These are phyloP conservation scores for Pichia exigua DNA, from an alignment of 805 yeast species.

Conservation along the genomic window DNA sequence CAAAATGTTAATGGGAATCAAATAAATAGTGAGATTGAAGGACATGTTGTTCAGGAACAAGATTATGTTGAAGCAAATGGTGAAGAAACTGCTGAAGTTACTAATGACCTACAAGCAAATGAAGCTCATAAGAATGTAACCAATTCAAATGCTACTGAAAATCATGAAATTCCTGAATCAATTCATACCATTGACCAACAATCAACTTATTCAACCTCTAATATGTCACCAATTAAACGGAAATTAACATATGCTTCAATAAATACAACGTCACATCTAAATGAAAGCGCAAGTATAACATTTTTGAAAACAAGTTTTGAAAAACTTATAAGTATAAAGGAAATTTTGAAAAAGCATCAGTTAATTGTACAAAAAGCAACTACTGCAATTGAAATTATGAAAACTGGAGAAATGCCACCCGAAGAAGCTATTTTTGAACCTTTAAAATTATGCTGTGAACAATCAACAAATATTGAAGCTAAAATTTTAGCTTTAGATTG, in stretches of 20 bases:
- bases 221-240: slow-evolving; percentile 4
- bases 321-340: slow-evolving; percentile 24
- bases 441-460: slow-evolving; percentile 65
- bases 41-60: neutral
- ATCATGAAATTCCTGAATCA: neutral
- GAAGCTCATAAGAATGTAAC: neutral
- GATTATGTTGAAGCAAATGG: neutral
- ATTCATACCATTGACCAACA: slow-evolving; percentile 6
- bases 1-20: neutral
- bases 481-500: slow-evolving; percentile 75
- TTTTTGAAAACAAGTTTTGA: slow-evolving; percentile 29
- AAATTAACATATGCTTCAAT: neutral
- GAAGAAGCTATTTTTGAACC: slow-evolving; percentile 67
- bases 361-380: slow-evolving; percentile 31
- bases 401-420: slow-evolving; percentile 33
- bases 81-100: neutral
- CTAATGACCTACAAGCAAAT: neutral
- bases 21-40: neutral
- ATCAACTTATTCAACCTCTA: slow-evolving; percentile 2
- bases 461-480: slow-evolving; percentile 51
- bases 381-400: slow-evolving; percentile 36
- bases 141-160: neutral
- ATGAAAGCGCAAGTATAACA: slow-evolving; percentile 18
- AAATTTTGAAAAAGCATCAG: slow-evolving; percentile 36
- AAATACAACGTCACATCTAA: slow-evolving; percentile 7